These are phyloP conservation scores for Magnusiomyces paraingens DNA, from an alignment of 1,139 yeast species.

Conservation along the genomic window DNA sequence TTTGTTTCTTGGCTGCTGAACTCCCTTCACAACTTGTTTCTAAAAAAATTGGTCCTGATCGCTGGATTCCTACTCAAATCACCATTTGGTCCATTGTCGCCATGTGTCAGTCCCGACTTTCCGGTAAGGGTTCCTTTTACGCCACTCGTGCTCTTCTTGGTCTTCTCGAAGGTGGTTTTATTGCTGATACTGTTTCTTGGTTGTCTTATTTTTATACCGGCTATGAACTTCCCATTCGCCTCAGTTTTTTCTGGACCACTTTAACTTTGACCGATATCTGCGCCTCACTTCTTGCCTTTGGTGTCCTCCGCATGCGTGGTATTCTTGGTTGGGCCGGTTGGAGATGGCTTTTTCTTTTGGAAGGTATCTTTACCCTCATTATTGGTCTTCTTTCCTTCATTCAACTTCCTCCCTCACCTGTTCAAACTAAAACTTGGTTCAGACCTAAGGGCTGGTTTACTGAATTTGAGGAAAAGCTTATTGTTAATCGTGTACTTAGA, in stretches of 20 bases:
- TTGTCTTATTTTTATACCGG: conserved; percentile 47
- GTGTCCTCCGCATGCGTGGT: conserved; percentile 38
- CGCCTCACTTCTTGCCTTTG: conserved; percentile 41
- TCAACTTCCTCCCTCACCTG: conserved; percentile 51
- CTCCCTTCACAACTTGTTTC: conserved; percentile 48
- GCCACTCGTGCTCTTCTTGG: conserved; percentile 43
- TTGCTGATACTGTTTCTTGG: conserved; percentile 46
- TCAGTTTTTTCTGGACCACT: conserved; percentile 40
- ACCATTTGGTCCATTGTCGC: conserved; percentile 45
- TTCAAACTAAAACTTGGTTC: conserved; percentile 44
- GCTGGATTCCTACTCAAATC: conserved; percentile 48
- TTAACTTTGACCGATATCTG: conserved; percentile 23
- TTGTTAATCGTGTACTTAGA: conserved; percentile 52
- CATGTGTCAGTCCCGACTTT: conserved; percentile 39
- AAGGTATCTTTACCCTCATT: conserved; percentile 45
- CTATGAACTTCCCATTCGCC: conserved; percentile 41
- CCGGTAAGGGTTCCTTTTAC: conserved; percentile 34
- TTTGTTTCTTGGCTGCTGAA: conserved; percentile 43
- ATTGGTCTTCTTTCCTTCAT: conserved; percentile 47
- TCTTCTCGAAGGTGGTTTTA: conserved; percentile 46
- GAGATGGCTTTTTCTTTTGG: conserved; percentile 55
- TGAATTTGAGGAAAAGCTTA: conserved; percentile 51
- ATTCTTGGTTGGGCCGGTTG: conserved; percentile 41
- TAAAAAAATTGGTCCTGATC: conserved; percentile 46
- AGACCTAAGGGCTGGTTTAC: conserved; percentile 57